These are phyloP conservation scores for Colletotrichum sidae DNA, from an alignment of 2,329 filamentous ascomycete genomes.

Conservation along the genomic window DNA sequence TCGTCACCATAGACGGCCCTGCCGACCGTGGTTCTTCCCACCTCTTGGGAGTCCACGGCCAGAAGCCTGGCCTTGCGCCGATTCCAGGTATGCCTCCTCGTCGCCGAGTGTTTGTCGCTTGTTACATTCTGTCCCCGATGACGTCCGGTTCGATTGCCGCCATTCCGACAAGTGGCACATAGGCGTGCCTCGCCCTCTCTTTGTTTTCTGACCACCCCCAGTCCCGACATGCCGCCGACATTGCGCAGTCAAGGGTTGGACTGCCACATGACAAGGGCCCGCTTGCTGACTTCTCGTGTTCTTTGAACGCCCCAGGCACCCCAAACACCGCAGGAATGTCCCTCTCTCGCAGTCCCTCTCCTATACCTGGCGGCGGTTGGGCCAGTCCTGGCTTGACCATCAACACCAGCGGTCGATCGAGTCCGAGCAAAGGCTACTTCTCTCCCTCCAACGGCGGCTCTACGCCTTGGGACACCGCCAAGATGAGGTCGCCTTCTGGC, in stretches of 20 bases:
- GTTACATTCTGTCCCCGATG: no score
- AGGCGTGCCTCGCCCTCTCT: constrained; percentile 8
- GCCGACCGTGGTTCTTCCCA: constrained; percentile 47
- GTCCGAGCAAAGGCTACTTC: constrained; percentile 65
- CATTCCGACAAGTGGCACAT: constrained; percentile 17
- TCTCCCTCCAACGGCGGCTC: constrained; percentile 63
- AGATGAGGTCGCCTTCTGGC: constrained; percentile 76
- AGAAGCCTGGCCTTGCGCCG: constrained; percentile 59
- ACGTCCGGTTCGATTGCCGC: constrained; percentile 24
- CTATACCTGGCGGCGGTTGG: constrained; percentile 87
- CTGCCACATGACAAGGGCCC: constrained; percentile 24
- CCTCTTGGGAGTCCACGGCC: constrained; percentile 53
- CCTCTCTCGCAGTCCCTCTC: constrained; percentile 88
- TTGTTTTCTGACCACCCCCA: constrained; percentile 20
- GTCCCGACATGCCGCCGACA: constrained; percentile 24
- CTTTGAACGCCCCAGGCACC: constrained; percentile 56
- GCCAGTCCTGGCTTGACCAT: constrained; percentile 83
- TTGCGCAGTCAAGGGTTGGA: constrained; percentile 21
- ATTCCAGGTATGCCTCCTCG: constrained; percentile 60
- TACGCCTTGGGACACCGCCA: constrained; percentile 86
- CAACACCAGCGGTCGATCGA: constrained; percentile 75
- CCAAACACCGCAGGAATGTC: constrained; percentile 76
- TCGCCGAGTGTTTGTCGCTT: no score
- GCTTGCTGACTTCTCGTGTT: constrained; percentile 39
- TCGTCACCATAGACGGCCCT: constrained; percentile 46